These are phyloP conservation scores for Blastobotrys persicus DNA, from an alignment of 1,139 yeast genomes.

Conservation along the genomic window DNA sequence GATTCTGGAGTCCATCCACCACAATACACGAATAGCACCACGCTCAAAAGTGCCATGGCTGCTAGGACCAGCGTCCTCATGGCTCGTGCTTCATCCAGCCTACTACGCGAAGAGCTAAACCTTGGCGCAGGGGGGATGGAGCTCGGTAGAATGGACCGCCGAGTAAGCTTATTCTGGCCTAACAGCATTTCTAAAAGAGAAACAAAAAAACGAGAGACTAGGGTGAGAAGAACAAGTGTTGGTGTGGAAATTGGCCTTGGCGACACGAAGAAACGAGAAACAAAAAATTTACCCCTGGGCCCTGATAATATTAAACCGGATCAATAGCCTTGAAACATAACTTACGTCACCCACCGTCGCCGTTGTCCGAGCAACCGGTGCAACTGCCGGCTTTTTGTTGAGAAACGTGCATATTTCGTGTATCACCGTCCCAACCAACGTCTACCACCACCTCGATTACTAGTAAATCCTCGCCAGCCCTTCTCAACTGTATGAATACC, in stretches of 20 bases:
- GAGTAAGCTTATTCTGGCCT: background rate
- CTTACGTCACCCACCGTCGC: too few relatives aligned
- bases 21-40: background rate
- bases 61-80: background rate
- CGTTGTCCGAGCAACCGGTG: too few relatives aligned
- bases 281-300: constrained; percentile 1
- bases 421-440: too few relatives aligned
- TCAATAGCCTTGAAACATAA: background rate
- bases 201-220: background rate
- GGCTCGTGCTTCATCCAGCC: background rate
- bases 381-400: too few relatives aligned
- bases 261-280: background rate
- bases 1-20: background rate
- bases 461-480: too few relatives aligned
- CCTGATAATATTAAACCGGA: background rate
- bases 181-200: background rate
- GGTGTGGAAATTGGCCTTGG: background rate
- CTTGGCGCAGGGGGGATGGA: background rate
- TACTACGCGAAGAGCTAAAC: background rate
- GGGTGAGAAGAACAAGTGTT: background rate
- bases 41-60: background rate
- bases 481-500: too few relatives aligned
- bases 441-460: too few relatives aligned
- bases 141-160: constrained; percentile 2
- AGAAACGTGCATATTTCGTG: too few relatives aligned